Conservation (phyloP, 805 yeast species). For the Candida berthetii region DNA sequence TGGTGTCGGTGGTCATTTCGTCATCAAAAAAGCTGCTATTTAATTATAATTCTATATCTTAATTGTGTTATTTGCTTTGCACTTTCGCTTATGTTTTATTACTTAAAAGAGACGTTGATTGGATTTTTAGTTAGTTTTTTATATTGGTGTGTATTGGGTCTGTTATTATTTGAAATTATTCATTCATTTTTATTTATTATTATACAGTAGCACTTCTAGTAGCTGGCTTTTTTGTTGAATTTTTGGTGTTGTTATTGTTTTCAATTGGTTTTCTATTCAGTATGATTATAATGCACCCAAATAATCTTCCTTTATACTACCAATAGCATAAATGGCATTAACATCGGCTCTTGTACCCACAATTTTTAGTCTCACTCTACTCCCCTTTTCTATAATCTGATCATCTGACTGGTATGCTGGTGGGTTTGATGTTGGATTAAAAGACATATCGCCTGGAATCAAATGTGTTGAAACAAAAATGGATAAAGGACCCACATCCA, state of each 20-base stretch:
- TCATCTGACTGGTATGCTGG: slow-evolving; percentile 97
- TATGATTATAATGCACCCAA: slow-evolving; percentile 78
- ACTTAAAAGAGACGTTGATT: too few species aligned
- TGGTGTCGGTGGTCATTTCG: slow-evolving; percentile 29
- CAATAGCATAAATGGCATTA: slow-evolving; percentile 94
- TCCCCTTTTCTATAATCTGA: slow-evolving; percentile 90
- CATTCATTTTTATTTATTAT: too few species aligned
- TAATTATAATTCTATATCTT: too few species aligned
- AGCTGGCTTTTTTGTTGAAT: background rate
- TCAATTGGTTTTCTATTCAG: too few species aligned
- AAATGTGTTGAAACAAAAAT: slow-evolving; percentile 93
- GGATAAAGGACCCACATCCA: slow-evolving; percentile 94
- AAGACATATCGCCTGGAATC: slow-evolving; percentile 90
- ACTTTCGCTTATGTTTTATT: background rate
- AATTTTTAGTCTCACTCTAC: slow-evolving; percentile 88
- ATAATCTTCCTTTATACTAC: slow-evolving; percentile 96
- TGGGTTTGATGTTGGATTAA: slow-evolving; percentile 93
- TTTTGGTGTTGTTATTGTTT: background rate
- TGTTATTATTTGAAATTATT: too few species aligned
- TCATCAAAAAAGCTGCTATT: slow-evolving; percentile 5
- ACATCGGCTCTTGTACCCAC: slow-evolving; percentile 98
- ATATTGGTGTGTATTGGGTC: too few species aligned
- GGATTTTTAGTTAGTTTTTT: too few species aligned
- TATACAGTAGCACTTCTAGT: too few species aligned
- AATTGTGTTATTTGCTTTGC: too few species aligned